These are phyloP conservation scores for Fraxinus xanthoxyloides DNA, from an alignment of 305 asterid genomes.

Conservation along the genomic window DNA sequence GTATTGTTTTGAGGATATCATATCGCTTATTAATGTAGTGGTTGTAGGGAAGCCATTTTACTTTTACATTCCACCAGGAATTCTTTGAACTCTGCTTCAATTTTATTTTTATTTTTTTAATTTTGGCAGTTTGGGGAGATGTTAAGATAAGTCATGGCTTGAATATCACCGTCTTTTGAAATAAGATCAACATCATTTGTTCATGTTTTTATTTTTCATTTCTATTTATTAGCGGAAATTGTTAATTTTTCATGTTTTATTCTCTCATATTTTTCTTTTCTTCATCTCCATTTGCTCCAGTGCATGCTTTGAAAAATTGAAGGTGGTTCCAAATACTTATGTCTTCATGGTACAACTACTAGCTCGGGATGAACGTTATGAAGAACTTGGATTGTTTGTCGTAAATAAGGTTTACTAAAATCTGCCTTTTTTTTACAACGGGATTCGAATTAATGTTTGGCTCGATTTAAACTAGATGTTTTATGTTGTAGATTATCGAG, in stretches of 20 bases:
- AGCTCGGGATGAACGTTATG: constrained; percentile 70
- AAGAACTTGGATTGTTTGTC: constrained; percentile 72
- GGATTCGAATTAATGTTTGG: constrained; percentile 3
- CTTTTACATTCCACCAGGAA: background rate
- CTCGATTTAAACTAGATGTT: constrained; percentile 14
- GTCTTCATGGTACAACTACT: constrained; percentile 78
- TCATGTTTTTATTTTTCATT: constrained; percentile 13
- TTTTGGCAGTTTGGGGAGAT: background rate
- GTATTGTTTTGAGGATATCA: background rate
- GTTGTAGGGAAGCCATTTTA: background rate
- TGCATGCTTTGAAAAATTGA: constrained; percentile 69
- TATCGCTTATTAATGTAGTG: background rate
- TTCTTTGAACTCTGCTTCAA: background rate
- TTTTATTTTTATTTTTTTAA: too few species aligned
- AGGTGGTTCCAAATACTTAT: constrained; percentile 63
- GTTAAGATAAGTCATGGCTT: background rate
- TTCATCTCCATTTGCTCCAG: constrained; percentile 44
- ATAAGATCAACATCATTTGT: background rate
- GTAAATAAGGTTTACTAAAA: constrained; percentile 67
- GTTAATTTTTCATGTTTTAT: constrained; percentile 3
- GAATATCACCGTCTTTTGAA: background rate
- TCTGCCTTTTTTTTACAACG: background rate
- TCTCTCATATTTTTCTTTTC: constrained; percentile 21
- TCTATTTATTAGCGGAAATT: constrained; percentile 17
- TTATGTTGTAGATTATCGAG: constrained; percentile 70